Evolutionary conservation across 2,329 filamentous ascomycete genomes (phyloP), one percentile per base, ranked within the genome.

Genomic region (Fusarium nematophilum): DNA sequence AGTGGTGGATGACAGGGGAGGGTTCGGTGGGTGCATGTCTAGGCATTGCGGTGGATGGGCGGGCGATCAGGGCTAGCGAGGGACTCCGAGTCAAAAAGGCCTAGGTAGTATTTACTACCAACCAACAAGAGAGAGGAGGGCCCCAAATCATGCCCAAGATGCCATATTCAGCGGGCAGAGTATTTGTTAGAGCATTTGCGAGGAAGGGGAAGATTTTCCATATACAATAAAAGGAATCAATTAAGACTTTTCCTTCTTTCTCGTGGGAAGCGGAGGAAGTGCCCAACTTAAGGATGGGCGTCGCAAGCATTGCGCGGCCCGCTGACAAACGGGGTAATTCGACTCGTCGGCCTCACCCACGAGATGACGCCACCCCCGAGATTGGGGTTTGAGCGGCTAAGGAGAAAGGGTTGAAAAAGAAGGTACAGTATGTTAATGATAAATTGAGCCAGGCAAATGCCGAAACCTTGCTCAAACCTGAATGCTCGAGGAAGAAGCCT

Each of bases 241-340:
- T 18, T 25, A 42, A 56, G 51, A 61, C 43, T 42, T 53, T 64
- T 57, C 50, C 57, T 44, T 45, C 27, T 53, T 61, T 25, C 25
- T 36, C 26, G 25, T 23, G 6, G 33, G 38, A 44, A 40, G n/a
- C n/a, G n/a, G n/a, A 51, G 33, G 27, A 30, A 17, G 14, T 9
- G 21, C 17, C 17, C n/a, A 21, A 31, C 59, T 47, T 44, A 43
- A 58, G 60, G 56, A 63, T 66, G 69, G 68, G 69, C 71, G 70
- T 72, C 67, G 71, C 70, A 65, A 70, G 70, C 63, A 73, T 73
- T 74, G 72, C 72, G 72, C 69, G 72, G 72, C 68, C 67, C 68
- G 45, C 64, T 67, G 60, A 64, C 59, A 70, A 68, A 64, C 57
- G 57, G 64, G 68, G 65, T 65, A 61, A 66, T 49, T 53, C 26